A percentile compares a stretch with the other conserved stretches of the same genome.
Conservation (phyloP, 306 rosid genomes). For the Cercis canadensis region DNA sequence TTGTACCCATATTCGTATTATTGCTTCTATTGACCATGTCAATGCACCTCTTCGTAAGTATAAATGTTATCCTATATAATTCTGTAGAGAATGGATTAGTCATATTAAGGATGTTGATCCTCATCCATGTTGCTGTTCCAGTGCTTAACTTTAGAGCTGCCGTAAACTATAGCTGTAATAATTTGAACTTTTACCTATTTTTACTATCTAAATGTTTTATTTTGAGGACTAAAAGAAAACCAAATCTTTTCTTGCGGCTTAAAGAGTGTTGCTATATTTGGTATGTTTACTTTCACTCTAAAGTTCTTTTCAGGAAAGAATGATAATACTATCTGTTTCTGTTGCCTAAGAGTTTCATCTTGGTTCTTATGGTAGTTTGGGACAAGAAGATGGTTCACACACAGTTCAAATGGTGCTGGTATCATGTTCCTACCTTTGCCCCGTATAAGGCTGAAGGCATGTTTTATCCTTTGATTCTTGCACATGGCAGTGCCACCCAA, state of each 20-base stretch:
- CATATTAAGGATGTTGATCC: slow-evolving; percentile 10
- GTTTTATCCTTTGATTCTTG: slow-evolving; percentile 80
- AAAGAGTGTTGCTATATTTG: background rate
- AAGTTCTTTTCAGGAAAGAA: slow-evolving; percentile 23
- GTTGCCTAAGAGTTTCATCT: background rate
- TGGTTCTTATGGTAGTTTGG: slow-evolving; percentile 68
- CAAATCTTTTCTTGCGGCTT: slow-evolving; percentile 24
- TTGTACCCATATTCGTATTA: slow-evolving; percentile 69
- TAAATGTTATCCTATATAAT: slow-evolving; percentile 5
- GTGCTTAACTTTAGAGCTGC: slow-evolving; percentile 1
- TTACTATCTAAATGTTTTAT: too few species aligned
- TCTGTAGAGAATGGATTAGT: slow-evolving; percentile 12
- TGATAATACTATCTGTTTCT: background rate
- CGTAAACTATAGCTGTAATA: slow-evolving; percentile 20
- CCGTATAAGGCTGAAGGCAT: slow-evolving; percentile 83
- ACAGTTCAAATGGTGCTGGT: slow-evolving; percentile 95
- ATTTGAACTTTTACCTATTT: background rate
- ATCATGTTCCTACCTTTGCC: slow-evolving; percentile 88
- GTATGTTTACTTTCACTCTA: background rate
- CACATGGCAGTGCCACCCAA: slow-evolving; percentile 75
- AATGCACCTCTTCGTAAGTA: slow-evolving; percentile 85
- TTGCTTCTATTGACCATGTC: slow-evolving; percentile 87
- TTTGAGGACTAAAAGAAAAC: too few species aligned
- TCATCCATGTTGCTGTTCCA: background rate
- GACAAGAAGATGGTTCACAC: slow-evolving; percentile 96